Evolutionary conservation across 495 filamentous ascomycete genomes (phyloP).

Genomic region (Geoglossum glabrum): DNA sequence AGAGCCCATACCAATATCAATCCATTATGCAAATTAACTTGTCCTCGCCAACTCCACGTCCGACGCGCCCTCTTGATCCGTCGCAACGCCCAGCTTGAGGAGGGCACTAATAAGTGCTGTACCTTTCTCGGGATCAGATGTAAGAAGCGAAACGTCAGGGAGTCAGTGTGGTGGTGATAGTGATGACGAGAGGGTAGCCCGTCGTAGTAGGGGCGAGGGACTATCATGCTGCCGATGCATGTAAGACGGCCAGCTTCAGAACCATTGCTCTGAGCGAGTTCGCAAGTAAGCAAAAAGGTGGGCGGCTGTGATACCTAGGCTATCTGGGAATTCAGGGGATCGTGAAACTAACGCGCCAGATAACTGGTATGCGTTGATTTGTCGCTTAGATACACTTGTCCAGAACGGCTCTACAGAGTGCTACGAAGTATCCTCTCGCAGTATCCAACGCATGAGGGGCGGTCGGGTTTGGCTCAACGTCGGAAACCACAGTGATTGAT

Average conservation of each 20-base stretch:
- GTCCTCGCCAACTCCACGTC: background rate
- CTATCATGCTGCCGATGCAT: background rate
- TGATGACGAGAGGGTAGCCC: background rate
- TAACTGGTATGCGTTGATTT: too few species aligned
- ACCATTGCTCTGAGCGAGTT: background rate
- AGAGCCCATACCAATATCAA: slow-evolving; percentile 57
- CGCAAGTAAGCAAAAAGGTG: too few species aligned
- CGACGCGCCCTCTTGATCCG: background rate
- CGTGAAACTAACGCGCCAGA: background rate
- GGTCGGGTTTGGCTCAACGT: too few species aligned
- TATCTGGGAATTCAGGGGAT: too few species aligned
- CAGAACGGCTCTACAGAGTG: too few species aligned
- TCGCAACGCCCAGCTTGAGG: background rate
- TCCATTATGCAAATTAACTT: background rate
- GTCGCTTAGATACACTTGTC: too few species aligned
- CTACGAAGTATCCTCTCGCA: too few species aligned
- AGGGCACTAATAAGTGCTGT: background rate
- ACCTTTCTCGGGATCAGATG: background rate
- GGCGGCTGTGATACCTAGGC: too few species aligned
- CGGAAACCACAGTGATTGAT: too few species aligned
- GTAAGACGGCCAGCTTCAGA: background rate
- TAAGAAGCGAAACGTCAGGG: background rate
- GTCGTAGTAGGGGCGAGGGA: background rate
- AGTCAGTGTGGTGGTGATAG: background rate
- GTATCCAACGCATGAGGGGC: too few species aligned